Conservation (phyloP, 768 basidiomycete genomes). For the Pholiota microspora region DNA sequence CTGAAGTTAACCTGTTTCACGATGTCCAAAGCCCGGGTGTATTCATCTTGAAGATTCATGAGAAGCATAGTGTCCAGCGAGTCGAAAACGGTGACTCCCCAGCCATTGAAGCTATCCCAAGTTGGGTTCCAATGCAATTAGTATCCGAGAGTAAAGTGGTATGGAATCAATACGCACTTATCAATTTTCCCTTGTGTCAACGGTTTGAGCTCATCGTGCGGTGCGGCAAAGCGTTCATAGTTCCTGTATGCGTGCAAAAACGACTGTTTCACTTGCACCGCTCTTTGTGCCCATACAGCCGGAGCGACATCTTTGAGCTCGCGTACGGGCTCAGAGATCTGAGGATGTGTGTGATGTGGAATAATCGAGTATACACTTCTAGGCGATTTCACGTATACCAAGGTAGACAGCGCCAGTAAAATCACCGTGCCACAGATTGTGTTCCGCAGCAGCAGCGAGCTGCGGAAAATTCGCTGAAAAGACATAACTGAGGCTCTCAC, state of each 20-base stretch:
- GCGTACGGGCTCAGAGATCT: not conserved
- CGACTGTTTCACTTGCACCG: conserved; percentile 55
- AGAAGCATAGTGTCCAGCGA: conserved; percentile 85
- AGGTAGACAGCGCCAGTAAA: conserved; percentile 24
- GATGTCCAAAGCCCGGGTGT: conserved; percentile 55
- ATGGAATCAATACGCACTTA: conserved; percentile 39
- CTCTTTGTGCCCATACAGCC: conserved; percentile 48
- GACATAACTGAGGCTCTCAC: no score
- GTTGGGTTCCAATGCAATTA: not conserved
- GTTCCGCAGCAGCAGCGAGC: conserved; percentile 27
- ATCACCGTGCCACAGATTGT: conserved; percentile 27
- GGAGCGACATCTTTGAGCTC: not conserved
- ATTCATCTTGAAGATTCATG: conserved; percentile 75
- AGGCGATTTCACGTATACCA: conserved; percentile 22
- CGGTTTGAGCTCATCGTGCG: conserved; percentile 63
- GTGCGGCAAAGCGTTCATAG: conserved; percentile 59
- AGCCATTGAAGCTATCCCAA: conserved; percentile 66
- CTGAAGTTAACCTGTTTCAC: conserved; percentile 50
- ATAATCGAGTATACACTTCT: conserved; percentile 7
- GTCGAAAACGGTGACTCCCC: conserved; percentile 78
- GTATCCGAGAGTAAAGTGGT: not conserved
- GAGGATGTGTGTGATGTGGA: conserved; percentile 10
- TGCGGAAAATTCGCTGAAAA: conserved; percentile 15
- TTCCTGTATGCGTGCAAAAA: conserved; percentile 69
- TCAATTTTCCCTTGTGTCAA: conserved; percentile 43